A percentile compares a stretch with the other conserved stretches of the same genome.
These are phyloP conservation scores for Closterium sp. DNA, from an alignment of 139 green algal species.

Conservation along the genomic window DNA sequence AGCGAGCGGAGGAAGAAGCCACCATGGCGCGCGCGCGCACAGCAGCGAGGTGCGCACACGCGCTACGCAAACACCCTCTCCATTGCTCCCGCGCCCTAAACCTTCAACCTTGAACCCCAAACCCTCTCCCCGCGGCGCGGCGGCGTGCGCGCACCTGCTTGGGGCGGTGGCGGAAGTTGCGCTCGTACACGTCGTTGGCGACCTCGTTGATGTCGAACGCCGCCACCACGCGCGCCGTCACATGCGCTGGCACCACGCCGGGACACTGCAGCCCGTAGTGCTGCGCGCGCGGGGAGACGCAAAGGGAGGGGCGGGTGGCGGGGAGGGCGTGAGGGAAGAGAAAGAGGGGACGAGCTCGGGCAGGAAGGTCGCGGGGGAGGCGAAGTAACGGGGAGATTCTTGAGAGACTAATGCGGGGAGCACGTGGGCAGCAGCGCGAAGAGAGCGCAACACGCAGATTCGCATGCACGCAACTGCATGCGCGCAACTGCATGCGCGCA, in stretches of 20 bases:
- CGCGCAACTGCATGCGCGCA: neutral
- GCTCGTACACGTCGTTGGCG: conserved; percentile 72
- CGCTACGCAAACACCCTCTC: neutral
- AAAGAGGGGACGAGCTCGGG: neutral
- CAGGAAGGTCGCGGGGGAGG: neutral
- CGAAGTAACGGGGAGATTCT: no score
- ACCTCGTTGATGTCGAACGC: conserved; percentile 75
- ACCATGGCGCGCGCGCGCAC: no score
- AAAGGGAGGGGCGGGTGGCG: neutral
- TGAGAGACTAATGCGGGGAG: no score
- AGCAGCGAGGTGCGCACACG: neutral
- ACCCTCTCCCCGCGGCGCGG: neutral
- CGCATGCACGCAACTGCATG: no score
- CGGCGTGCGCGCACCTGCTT: neutral
- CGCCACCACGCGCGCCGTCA: conserved; percentile 48
- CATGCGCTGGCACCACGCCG: conserved; percentile 6
- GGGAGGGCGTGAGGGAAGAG: neutral
- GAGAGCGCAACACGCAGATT: no score
- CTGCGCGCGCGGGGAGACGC: conserved; percentile 50
- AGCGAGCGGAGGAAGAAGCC: neutral
- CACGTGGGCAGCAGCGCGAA: no score
- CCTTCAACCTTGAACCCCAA: no score
- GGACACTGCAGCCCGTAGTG: conserved; percentile 57
- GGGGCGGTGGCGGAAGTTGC: conserved; percentile 64
- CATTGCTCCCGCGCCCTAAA: neutral